phyloP scores from a whole-genome alignment of 2,329 filamentous ascomycete genomes.

The Bipolaris bicolor region DNA sequence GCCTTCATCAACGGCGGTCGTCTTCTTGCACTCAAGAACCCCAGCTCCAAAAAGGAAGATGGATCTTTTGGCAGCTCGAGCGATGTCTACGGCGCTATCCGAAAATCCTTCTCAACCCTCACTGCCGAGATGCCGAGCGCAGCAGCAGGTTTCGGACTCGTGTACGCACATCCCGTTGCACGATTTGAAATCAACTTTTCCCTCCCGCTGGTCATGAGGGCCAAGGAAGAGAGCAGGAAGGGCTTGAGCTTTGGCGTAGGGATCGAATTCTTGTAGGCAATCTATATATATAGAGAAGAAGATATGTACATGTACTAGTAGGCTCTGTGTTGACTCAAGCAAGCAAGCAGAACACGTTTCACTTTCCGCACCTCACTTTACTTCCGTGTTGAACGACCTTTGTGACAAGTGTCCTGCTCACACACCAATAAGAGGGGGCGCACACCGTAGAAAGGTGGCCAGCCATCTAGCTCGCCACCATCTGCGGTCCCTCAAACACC shows the following conservation, averaged over 20 bases:
- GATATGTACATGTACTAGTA: slow-evolving; percentile 15
- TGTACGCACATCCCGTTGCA: slow-evolving; percentile 93
- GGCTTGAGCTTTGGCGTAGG: slow-evolving; percentile 95
- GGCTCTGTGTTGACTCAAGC: slow-evolving; percentile 3
- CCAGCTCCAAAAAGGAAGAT: slow-evolving; percentile 51
- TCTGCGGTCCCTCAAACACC: slow-evolving; percentile 35
- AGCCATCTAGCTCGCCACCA: slow-evolving; percentile 22
- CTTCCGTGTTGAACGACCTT: not conserved
- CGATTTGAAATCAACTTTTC: slow-evolving; percentile 96
- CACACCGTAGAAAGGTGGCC: too few species aligned
- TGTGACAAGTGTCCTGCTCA: not conserved
- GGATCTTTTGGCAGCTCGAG: slow-evolving; percentile 53
- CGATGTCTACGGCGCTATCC: slow-evolving; percentile 62
- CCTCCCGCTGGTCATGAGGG: slow-evolving; percentile 79
- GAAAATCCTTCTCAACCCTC: slow-evolving; percentile 71
- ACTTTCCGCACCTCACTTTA: not conserved
- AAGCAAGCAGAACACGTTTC: slow-evolving; percentile 12
- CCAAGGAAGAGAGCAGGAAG: slow-evolving; percentile 86
- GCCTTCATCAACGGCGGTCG: slow-evolving; percentile 90
- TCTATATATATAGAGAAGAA: not conserved
- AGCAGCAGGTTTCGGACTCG: slow-evolving; percentile 85
- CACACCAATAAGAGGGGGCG: not conserved
- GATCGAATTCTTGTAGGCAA: slow-evolving; percentile 82
- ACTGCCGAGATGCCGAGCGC: slow-evolving; percentile 79
- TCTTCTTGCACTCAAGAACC: slow-evolving; percentile 73